phyloP scores from a whole-genome alignment of 2,329 filamentous ascomycete genomes.

The Aureobasidium sp. region DNA sequence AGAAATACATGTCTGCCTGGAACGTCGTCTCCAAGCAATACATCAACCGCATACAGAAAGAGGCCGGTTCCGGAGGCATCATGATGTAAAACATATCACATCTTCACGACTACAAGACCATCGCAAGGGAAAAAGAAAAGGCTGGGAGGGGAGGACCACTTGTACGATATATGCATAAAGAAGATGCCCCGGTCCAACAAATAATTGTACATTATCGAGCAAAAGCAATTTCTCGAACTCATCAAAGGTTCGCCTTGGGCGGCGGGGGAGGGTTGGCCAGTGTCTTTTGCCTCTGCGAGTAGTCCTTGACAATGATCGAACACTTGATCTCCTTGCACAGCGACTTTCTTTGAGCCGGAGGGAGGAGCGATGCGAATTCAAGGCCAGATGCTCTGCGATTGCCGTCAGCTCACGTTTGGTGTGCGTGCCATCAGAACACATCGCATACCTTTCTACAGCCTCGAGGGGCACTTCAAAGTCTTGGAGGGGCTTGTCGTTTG shows the following conservation, averaged over 20 bases:
- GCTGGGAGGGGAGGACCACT: neutral
- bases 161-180: slow-evolving; percentile 10
- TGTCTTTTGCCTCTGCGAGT: slow-evolving; percentile 48
- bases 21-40: slow-evolving; percentile 44
- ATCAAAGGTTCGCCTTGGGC: slow-evolving; percentile 11
- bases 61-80: slow-evolving; percentile 3
- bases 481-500: slow-evolving; percentile 74
- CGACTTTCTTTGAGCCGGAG: slow-evolving; percentile 60
- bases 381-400: slow-evolving; percentile 63
- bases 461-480: slow-evolving; percentile 96
- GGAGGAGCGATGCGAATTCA: slow-evolving; percentile 79
- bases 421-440: neutral
- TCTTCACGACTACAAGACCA: neutral
- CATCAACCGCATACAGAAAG: slow-evolving; percentile 38
- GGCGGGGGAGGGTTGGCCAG: slow-evolving; percentile 23
- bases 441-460: slow-evolving; percentile 57
- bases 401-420: neutral
- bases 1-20: slow-evolving; percentile 48
- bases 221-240: neutral
- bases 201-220: slow-evolving; percentile 8
- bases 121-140: neutral
- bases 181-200: neutral
- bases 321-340: slow-evolving; percentile 84
- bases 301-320: slow-evolving; percentile 75
- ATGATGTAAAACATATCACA: slow-evolving; percentile 6